Evolutionary conservation across 2,329 filamentous ascomycete genomes (phyloP).

Genomic region (Cylindrodendrum hubeiense): DNA sequence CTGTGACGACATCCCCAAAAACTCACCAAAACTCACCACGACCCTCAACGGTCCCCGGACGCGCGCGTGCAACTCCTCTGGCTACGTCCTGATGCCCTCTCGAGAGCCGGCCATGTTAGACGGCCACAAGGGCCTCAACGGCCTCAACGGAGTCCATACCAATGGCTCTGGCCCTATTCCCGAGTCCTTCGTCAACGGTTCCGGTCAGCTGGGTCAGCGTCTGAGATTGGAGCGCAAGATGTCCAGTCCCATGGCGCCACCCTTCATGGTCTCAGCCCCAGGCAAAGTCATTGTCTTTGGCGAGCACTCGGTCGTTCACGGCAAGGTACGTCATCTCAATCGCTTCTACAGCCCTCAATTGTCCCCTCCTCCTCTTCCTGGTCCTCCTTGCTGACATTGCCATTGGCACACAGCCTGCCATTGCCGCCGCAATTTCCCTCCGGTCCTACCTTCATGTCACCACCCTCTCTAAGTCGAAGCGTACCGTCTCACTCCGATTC

Average conservation of each 20-base stretch:
- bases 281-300: constrained; percentile 99
- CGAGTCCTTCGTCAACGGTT: constrained; percentile 50
- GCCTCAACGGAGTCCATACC: constrained; percentile 26
- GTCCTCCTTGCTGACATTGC: constrained; percentile 31
- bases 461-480: constrained; percentile 90
- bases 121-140: constrained; percentile 39
- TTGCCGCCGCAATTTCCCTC: constrained; percentile 94
- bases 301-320: constrained; percentile 97
- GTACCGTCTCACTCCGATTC: constrained; percentile 89
- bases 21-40: neutral
- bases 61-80: constrained; percentile 18
- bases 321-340: constrained; percentile 74
- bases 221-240: constrained; percentile 65
- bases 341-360: neutral
- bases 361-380: constrained; percentile 5
- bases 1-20: constrained; percentile 23
- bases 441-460: constrained; percentile 97
- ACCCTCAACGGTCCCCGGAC: constrained; percentile 21
- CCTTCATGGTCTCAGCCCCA: constrained; percentile 98
- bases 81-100: constrained; percentile 37
- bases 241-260: constrained; percentile 79
- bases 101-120: constrained; percentile 37
- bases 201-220: constrained; percentile 50
- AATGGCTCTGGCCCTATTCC: constrained; percentile 43
- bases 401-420: constrained; percentile 73